phyloP scores from a whole-genome alignment of 2,329 filamentous ascomycete genomes.

The Ophiobolus disseminans region DNA sequence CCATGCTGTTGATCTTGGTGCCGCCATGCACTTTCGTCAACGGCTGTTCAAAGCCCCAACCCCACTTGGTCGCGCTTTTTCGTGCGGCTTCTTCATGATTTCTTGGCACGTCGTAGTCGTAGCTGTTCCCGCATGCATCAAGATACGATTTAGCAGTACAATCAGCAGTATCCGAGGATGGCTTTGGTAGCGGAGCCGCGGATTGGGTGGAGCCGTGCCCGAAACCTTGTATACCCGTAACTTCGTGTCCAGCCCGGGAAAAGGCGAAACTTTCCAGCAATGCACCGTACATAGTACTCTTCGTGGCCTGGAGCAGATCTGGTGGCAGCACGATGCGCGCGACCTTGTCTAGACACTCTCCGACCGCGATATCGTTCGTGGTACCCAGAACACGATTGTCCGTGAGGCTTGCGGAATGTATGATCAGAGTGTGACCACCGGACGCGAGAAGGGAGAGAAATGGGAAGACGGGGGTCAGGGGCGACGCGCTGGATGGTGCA shows the following conservation, averaged over 20 bases:
- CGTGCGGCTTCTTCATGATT: constrained; percentile 66
- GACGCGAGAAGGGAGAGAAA: constrained; percentile 90
- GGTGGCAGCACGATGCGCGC: constrained; percentile 77
- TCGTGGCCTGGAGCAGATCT: constrained; percentile 60
- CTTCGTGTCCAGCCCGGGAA: constrained; percentile 42
- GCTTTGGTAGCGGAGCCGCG: background rate
- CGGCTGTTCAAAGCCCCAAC: constrained; percentile 75
- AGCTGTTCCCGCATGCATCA: constrained; percentile 24
- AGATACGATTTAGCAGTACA: constrained; percentile 32
- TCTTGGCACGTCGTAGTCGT: constrained; percentile 65
- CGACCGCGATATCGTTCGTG: constrained; percentile 83
- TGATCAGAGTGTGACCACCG: constrained; percentile 88
- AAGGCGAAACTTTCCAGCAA: constrained; percentile 83
- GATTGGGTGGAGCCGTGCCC: background rate
- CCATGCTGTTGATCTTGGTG: constrained; percentile 38
- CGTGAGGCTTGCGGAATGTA: constrained; percentile 72
- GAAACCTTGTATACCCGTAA: background rate
- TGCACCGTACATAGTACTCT: constrained; percentile 79
- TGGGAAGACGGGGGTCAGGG: constrained; percentile 64
- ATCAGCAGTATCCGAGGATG: background rate
- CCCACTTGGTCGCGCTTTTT: constrained; percentile 57
- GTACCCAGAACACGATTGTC: constrained; percentile 76
- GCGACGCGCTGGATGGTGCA: constrained; percentile 25
- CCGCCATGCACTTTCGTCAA: constrained; percentile 59
- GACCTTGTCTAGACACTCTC: constrained; percentile 87